Evolutionary conservation across 2,329 filamentous ascomycete genomes (phyloP).

Genomic region (Xylariaceae sp.): DNA sequence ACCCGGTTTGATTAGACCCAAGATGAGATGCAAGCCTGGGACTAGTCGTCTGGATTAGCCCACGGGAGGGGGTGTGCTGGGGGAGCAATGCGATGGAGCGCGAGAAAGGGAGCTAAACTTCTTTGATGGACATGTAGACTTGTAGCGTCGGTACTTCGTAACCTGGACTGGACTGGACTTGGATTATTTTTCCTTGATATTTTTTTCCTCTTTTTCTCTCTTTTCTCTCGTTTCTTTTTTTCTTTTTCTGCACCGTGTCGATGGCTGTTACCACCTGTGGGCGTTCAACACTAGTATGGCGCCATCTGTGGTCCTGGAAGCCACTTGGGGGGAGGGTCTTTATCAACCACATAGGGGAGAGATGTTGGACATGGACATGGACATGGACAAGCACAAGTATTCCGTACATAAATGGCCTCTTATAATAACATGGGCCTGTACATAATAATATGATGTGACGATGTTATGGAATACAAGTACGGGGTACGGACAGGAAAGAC

Average conservation of each 20-base stretch:
- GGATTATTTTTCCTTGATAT: neutral
- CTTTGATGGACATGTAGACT: constrained; percentile 6
- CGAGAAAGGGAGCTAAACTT: constrained; percentile 15
- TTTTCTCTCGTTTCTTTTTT: neutral
- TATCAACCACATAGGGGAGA: constrained; percentile 11
- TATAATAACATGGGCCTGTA: no score
- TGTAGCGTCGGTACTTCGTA: neutral
- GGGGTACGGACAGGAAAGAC: neutral
- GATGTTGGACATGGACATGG: neutral
- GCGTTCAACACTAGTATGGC: constrained; percentile 12
- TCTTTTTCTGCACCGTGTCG: constrained; percentile 17
- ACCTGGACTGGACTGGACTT: no score
- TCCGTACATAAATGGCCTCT: no score
- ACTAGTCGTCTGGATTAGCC: constrained; percentile 18
- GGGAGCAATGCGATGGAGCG: constrained; percentile 6
- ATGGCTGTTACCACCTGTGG: constrained; percentile 10
- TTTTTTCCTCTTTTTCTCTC: constrained; percentile 3
- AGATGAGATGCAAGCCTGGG: constrained; percentile 13
- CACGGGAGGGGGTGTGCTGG: constrained; percentile 17
- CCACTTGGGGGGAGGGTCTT: constrained; percentile 5
- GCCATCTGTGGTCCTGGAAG: constrained; percentile 11
- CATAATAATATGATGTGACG: neutral
- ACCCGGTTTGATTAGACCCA: constrained; percentile 24
- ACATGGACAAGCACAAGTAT: neutral
- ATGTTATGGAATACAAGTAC: neutral